Evolutionary conservation across 805 yeast species (phyloP), one percentile per base, ranked within the genome.

Genomic region (Wickerhamia fluorescens): DNA sequence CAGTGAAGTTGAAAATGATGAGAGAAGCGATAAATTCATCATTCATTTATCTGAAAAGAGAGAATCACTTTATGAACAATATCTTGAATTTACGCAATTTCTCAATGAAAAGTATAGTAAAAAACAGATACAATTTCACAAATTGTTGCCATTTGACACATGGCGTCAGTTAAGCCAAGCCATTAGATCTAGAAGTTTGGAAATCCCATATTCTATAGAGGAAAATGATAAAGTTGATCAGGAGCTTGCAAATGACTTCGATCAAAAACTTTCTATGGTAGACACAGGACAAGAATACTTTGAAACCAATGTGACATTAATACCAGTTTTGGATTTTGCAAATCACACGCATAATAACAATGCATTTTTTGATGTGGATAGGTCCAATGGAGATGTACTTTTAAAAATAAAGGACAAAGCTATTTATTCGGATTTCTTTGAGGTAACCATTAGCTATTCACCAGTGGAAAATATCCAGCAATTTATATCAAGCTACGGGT

Each of bases 301-400:
- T 36, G 41, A 49, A 4, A 69, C 70, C 4, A 67, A 71, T 28
- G 62, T 75, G 0, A 68, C 83, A 0, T 47, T 80, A 31, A 83
- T 79, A 1, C 87, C 89, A 1, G 35, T 76, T 1, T 41, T 80
- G 17, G 89, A 80, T 49, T 80, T 72, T 60, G 81, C 70, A 5
- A 80, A 80, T 46, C 89, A 80, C 45, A 53, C 57, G 24, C 59
- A 58, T 33, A 22, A 41, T 16, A 54, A 58, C 25, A 77, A 75
- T 48, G 71, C 81, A 0, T 65, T 58, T 39, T 80, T 78, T 51
- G 89, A 76, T 42, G 58, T 73, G n/a, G 80, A 74, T 47, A 50
- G 62, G 6, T 18, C 26, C 0, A 62, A 53, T 4, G 43, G 54
- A 4, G 78, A 73, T 28, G 52, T 73, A 4, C 17, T 74, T 0